Evolutionary conservation across 2,329 filamentous ascomycete species (phyloP).

Genomic region (Diaporthe sp.): DNA sequence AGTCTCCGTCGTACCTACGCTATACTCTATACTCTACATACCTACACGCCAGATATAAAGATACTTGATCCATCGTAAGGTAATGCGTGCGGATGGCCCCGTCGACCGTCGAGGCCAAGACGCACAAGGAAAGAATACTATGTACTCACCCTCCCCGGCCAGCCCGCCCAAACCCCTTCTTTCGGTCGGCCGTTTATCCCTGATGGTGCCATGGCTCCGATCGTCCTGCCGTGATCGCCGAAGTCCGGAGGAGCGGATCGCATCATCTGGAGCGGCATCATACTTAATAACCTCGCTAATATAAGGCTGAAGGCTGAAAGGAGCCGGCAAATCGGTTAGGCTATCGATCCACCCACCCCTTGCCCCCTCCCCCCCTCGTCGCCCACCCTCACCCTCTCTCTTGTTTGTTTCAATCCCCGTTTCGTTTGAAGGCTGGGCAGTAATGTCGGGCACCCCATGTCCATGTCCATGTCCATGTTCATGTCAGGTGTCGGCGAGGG

Average conservation of each 20-base stretch:
- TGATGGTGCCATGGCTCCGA: neutral
- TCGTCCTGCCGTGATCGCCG: constrained; percentile 1
- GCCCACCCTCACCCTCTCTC: neutral
- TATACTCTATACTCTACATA: too few species aligned
- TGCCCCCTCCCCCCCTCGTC: neutral
- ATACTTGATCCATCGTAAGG: too few species aligned
- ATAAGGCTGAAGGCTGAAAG: constrained; percentile 25
- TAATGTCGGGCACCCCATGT: neutral
- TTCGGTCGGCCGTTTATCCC: neutral
- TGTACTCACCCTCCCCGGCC: neutral
- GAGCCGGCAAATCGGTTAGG: constrained; percentile 25
- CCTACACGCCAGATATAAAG: too few species aligned
- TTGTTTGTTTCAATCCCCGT: constrained; percentile 17
- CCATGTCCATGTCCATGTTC: neutral
- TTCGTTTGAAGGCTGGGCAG: constrained; percentile 24
- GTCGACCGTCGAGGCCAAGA: neutral
- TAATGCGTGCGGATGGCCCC: neutral
- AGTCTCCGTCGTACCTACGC: too few species aligned
- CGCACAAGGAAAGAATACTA: neutral
- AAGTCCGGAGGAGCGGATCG: constrained; percentile 21
- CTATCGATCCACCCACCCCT: constrained; percentile 4
- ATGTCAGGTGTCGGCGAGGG: neutral
- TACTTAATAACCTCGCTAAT: constrained; percentile 13
- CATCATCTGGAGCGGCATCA: constrained; percentile 11
- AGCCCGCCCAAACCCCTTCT: neutral